Base-by-base conservation (phyloP, 139 green algal species). In the Penium margaritaceum region DNA sequence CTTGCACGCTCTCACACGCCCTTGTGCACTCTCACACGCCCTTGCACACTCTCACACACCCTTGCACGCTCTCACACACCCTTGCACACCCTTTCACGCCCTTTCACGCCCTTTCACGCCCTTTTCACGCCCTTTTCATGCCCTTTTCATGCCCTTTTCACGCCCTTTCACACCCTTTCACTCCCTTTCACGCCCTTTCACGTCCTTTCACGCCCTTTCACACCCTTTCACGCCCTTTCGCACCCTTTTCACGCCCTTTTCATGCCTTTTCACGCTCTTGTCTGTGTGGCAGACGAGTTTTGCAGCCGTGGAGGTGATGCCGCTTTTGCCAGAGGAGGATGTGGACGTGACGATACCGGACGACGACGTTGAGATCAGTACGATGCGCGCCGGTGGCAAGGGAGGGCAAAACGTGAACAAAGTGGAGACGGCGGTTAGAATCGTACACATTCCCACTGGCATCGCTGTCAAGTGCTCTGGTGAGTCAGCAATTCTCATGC, bases 341-440 rank as follows among this genome's bases (percentile, higher is more conserved):
- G 37, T 62, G 37, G 54, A 29, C 24, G 51, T 84, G 5, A 75
- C 90, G 14, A 63, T 96, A 14, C 86, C 84, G 21, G 90, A 96
- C 2, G 30, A 29, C 0, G 94, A 99, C 70, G 60, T 99, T 63
- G 89, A 97, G 76, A 83, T 95, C 29, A 21, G 43, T 19, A 76
- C 68, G 9, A 76, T 76, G 68, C 27, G 80, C 5, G 51, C 43
- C 15, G 78, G 81, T n/a, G 81, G 81, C 34, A 63, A 66, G 55
- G 81, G 81, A 37, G 82, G 34, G 43, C 75, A 98, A 80, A 97
- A 97, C 77, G 94, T 97, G 2, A 97, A 97, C 88, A 98, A 97
- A 84, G 90, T 97, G n/a, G 75, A 85, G 44, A 95, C 89, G 0
- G 91, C 79, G 24, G 92, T 97, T 62, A 85, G 92, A 4, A 86